Evolutionary conservation across 768 basidiomycete genomes (phyloP), one percentile per base, ranked within the genome.

Genomic region (Suillus cothurnatus): DNA sequence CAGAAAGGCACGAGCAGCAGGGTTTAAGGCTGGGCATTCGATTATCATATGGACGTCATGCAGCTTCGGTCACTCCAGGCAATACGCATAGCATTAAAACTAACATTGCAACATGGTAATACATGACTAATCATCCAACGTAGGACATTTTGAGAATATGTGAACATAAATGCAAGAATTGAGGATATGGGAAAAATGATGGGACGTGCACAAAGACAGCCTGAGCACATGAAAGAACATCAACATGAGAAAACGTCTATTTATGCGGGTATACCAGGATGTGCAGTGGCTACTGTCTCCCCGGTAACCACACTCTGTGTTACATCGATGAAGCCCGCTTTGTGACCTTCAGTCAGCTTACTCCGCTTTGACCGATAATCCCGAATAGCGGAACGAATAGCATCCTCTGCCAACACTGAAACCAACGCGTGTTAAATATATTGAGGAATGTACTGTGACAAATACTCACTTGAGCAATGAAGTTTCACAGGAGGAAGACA

Each of bases 351-450:
- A 26, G 79, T 66, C 70, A 83, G 68, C 66, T 77, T 82, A 66
- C 76, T 79, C 64, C 94, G 89, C 83, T 99, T 99, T 66, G 87
- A 86, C 73, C 88, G 87, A 81, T 99, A 99, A 76, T 99, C 92
- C 71, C 94, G 92, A 78, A 99, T 99, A 50, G 97, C 97, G 14
- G 96, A 97, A 61, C 93, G 94, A 78, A 99, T 99, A 64, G 97
- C 97, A 77, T 99, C 97, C 79, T 99, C 97, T 17, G 97, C 96
- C 69, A 98, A 80, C 91, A 98, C 93, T 90, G 74, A 67, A 69
- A 67, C 47, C 47, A 41, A 49, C n/a, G 5, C 11, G n/a, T 60
- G 70, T 78, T 67, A 76, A 68, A 71, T 67, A 19, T 19, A 2
- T 56, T 61, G 64, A 66, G 38, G 59, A 39, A 17, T 63, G 57